Evolutionary conservation across 768 basidiomycete genomes (phyloP).

Genomic region (button mushroom (Agaricus bisporus)): DNA sequence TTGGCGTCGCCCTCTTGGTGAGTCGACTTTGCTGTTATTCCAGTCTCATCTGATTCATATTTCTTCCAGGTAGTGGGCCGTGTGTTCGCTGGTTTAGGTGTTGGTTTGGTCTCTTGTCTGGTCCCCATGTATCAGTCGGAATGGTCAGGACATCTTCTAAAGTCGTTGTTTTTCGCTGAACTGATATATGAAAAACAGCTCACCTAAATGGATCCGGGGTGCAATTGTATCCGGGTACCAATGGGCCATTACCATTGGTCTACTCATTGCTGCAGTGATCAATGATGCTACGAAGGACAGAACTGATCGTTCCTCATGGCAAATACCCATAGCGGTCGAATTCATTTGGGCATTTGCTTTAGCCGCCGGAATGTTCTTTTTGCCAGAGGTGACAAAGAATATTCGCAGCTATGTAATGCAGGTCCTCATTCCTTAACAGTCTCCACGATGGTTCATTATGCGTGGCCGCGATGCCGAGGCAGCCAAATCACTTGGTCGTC

Average conservation of each 20-base stretch:
- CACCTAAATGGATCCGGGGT: slow-evolving; percentile 74
- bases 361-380: slow-evolving; percentile 59
- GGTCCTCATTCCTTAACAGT: slow-evolving; percentile 23
- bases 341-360: slow-evolving; percentile 78
- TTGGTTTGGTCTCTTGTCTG: slow-evolving; percentile 69
- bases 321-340: slow-evolving; percentile 70
- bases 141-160: slow-evolving; percentile 25
- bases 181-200: slow-evolving; percentile 19
- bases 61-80: slow-evolving; percentile 45
- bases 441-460: slow-evolving; percentile 77
- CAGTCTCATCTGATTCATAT: not conserved
- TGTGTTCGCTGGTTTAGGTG: slow-evolving; percentile 75
- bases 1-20: slow-evolving; percentile 49
- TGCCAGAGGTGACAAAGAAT: slow-evolving; percentile 46
- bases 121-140: slow-evolving; percentile 43
- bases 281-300: slow-evolving; percentile 58
- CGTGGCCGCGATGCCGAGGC: slow-evolving; percentile 57
- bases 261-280: slow-evolving; percentile 65
- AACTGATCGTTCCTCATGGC: slow-evolving; percentile 46
- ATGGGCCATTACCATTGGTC: slow-evolving; percentile 72
- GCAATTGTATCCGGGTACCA: slow-evolving; percentile 65
- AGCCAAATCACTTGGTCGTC: slow-evolving; percentile 50
- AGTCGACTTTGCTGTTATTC: slow-evolving; percentile 15
- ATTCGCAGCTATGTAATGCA: not conserved
- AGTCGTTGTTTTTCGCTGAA: not conserved